Base-by-base conservation (phyloP, 225 moss, liverwort and hornwort species). In the Polytrichum commune region DNA sequence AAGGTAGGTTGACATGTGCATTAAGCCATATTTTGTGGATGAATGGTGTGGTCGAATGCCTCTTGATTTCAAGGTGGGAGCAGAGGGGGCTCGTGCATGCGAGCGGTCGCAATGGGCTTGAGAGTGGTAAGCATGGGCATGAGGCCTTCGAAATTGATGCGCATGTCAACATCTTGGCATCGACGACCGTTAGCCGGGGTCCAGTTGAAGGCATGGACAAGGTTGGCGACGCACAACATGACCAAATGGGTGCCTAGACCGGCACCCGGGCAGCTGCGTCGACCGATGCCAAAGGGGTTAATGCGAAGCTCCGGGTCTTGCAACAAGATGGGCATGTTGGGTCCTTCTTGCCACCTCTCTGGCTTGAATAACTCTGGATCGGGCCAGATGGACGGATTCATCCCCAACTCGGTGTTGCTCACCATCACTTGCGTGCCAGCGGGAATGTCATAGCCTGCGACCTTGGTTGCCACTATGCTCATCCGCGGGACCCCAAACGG, bases 401-500 rank as follows among this genome's bases (percentile, higher is more conserved):
- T 35, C 13, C 72, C 72, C 8, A 73, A 33, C 22, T 33, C 72
- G 7, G n/a, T 33, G 61, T 19, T 24, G 62, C 63, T 64, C 6
- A 64, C 33, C 62, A 73, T 62, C 32, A 64, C 53, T 9, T 19
- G 19, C 0, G 72, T 64, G 30, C 53, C 19, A 8, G 62, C 38
- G 7, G 72, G 62, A 0, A 73, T 28, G 33, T 64, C 20, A 18
- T 73, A 64, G 2, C 63, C 72, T 5, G 9, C 29, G 8, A 73
- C 63, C 10, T 28, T 62, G 13, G 64, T 30, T 0, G 62, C 64
- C 46, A 46, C 32, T 13, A 53, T 64, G 63, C 33, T 24, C 27
- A 29, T 60, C 8, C 63, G 72, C 1, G 64, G 72, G 19, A 63
- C 62, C 30, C 30, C 29, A 38, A 63, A 73, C 2, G 63, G 72